A percentile compares a stretch with the other conserved stretches of the same genome.
Conservation (phyloP, 108 stramenopile genomes). For the Pseudonitzschia delicatissima region DNA sequence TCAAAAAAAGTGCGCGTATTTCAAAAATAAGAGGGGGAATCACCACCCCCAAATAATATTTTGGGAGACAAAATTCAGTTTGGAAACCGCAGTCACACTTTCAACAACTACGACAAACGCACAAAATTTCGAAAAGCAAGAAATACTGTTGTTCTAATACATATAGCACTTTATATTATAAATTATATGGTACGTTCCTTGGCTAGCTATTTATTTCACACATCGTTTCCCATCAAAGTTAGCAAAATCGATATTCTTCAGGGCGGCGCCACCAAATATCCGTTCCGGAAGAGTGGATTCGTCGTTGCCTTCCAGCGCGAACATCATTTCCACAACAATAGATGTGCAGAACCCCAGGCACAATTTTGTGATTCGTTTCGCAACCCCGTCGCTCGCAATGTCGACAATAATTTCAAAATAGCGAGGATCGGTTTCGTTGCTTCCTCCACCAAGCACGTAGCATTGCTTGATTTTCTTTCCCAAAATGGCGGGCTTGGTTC, state of each 20-base stretch:
- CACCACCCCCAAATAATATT: no score
- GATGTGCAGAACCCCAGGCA: constrained; percentile 76
- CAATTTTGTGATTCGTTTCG: constrained; percentile 69
- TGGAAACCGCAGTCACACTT: no score
- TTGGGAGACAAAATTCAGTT: no score
- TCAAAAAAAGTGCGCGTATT: no score
- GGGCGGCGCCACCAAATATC: constrained; percentile 66
- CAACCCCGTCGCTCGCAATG: constrained; percentile 76
- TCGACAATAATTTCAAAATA: constrained; percentile 92
- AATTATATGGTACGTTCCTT: no score
- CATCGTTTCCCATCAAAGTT: constrained; percentile 36
- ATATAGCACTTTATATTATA: no score
- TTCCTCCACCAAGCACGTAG: constrained; percentile 38
- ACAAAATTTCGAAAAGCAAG: no score
- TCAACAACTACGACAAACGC: no score
- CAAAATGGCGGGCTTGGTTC: constrained; percentile 89
- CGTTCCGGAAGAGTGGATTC: constrained; percentile 84
- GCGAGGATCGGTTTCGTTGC: constrained; percentile 37
- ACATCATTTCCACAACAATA: constrained; percentile 89
- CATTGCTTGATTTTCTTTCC: constrained; percentile 86
- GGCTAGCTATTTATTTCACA: constrained; percentile 16
- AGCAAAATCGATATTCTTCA: constrained; percentile 72
- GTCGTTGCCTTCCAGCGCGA: constrained; percentile 78
- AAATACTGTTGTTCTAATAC: no score
- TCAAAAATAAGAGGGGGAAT: no score